A percentile compares a stretch with the other conserved stretches of the same genome.
These are phyloP conservation scores for Candida adriatica DNA, from an alignment of 805 yeast genomes.

Conservation along the genomic window DNA sequence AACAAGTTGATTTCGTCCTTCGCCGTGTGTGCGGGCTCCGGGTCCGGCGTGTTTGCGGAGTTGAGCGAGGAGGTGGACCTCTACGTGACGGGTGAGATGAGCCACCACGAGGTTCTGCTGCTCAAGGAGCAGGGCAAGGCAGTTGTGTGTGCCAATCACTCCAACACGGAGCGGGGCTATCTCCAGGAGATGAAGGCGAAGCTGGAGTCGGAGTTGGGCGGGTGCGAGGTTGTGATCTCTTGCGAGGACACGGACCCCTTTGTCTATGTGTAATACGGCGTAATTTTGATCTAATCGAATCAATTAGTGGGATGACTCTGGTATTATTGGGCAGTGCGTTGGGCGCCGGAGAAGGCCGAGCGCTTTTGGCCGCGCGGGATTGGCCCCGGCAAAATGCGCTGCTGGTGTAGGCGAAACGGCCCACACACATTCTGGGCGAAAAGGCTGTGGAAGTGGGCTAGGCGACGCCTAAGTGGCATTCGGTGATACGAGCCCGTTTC, in stretches of 20 bases:
- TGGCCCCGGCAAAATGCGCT: too few species aligned
- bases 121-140: conserved; percentile 64
- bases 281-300: too few species aligned
- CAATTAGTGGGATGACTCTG: too few species aligned
- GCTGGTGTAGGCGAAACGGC: too few species aligned
- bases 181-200: conserved; percentile 45
- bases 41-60: conserved; percentile 84
- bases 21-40: conserved; percentile 96
- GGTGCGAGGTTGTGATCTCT: conserved; percentile 13
- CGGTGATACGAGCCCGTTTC: too few species aligned
- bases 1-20: conserved; percentile 38
- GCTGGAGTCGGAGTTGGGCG: conserved; percentile 9
- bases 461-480: too few species aligned
- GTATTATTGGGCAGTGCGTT: too few species aligned
- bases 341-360: too few species aligned
- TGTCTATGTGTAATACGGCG: conserved; percentile 10
- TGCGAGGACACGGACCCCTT: conserved; percentile 21
- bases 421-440: too few species aligned
- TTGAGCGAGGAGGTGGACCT: conserved; percentile 43
- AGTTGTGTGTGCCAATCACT: conserved; percentile 78
- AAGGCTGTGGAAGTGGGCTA: too few species aligned
- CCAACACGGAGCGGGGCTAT: conserved; percentile 90
- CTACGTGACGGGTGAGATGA: conserved; percentile 84
- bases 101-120: conserved; percentile 84
- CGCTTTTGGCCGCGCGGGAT: too few species aligned